Evolutionary conservation across 441 rosid species (phyloP), one percentile per base, ranked within the genome.

Genomic region (Macaranga tanarius): DNA sequence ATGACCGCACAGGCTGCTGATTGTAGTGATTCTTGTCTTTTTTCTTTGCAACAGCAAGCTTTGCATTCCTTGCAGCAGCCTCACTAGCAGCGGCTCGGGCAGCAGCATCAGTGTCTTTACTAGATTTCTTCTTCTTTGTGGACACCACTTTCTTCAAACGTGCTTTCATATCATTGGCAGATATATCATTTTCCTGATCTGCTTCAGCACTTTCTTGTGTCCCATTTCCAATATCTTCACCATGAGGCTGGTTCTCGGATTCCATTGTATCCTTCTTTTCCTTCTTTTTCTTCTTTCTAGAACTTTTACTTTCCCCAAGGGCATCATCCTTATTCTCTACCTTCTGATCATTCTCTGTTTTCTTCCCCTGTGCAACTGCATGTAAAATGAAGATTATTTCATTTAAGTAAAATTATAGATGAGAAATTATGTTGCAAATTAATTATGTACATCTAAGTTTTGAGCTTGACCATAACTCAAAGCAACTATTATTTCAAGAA

Each of bases 21-120:
- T 89, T 93, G 83, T 89, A 90, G 75, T 90, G 92, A 68, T 80
- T 88, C 90, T 91, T 90, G 86, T 89, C 97, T 73, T 90, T 91
- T 77, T 93, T 93, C 92, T 91, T 90, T 16, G 94, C 91, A 47
- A 93, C 92, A 7, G 88, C 91, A 68, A 93, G 88, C 85, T 69
- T 91, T 12, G 92, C 95, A 54, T 71, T 86, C 77, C 90, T 88
- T 11, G 86, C 89, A 71, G 97, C 90, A 61, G 90, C 97, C 82
- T 93, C 95, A 59, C 63, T 69, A 13, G 95, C 94, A 40, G 86
- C 97, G 51, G 89, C 90, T 74, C 80, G 78, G 0, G 97, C 89
- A 40, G 90, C 92, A 25, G 84, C 80, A 76, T 87, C 96, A 77
- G 82, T 76, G 84, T 90, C 96, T 84, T 87, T 89, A 79, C 81